phyloP scores from a whole-genome alignment of 345 rosid genomes.

The Kandelia obovata region DNA sequence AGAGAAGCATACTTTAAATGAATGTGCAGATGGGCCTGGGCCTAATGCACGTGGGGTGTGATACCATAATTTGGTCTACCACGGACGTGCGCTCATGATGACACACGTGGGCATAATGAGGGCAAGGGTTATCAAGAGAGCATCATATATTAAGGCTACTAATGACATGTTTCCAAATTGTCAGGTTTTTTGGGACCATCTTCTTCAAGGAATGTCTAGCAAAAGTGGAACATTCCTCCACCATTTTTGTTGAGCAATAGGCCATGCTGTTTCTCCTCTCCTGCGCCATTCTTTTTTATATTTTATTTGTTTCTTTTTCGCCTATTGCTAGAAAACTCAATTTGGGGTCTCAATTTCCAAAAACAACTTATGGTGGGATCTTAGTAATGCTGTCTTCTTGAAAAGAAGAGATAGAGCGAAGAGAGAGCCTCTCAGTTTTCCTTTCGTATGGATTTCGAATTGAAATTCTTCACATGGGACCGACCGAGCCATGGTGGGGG shows the following conservation, averaged over 20 bases:
- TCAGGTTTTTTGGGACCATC: neutral
- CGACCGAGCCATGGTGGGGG: conserved; percentile 2
- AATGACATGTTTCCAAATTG: conserved; percentile 26
- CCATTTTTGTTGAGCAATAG: neutral
- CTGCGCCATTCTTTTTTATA: neutral
- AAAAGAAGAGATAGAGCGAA: neutral
- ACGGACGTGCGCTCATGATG: conserved; percentile 45
- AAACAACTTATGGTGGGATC: conserved; percentile 35
- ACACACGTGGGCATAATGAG: conserved; percentile 53
- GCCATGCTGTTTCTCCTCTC: neutral
- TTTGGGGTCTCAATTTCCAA: conserved; percentile 7
- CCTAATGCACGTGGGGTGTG: conserved; percentile 39
- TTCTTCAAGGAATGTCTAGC: neutral
- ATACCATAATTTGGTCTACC: conserved; percentile 50
- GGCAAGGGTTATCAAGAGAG: neutral
- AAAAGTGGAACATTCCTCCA: neutral
- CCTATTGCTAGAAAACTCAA: neutral
- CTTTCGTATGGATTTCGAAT: neutral
- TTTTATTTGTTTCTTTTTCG: neutral
- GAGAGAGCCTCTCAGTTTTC: neutral
- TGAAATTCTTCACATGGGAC: conserved; percentile 25
- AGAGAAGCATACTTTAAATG: too few species aligned
- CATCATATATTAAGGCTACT: neutral
- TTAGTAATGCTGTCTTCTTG: conserved; percentile 7
- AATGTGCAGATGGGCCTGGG: conserved; percentile 24